phyloP scores from a whole-genome alignment of 345 rosid species.

The Eucalyptus erythrocorys region DNA sequence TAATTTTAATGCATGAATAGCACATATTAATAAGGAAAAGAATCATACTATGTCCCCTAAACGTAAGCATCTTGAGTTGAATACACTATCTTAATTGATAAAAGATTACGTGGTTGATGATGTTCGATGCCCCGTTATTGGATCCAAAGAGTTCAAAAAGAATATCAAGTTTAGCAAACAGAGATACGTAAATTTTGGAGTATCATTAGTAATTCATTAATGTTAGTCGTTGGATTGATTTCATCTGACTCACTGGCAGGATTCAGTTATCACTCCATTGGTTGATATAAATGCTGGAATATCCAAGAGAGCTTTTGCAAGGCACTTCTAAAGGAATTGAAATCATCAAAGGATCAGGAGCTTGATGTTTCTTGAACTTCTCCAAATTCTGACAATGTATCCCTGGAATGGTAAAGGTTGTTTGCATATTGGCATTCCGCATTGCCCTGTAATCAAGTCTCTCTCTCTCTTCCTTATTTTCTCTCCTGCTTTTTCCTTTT shows the following conservation, averaged over 20 bases:
- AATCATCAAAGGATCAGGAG: not conserved
- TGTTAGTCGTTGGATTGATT: not conserved
- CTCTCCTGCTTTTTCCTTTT: not conserved
- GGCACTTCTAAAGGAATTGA: not conserved
- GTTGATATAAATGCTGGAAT: not conserved
- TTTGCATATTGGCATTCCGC: not conserved
- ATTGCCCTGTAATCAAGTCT: not conserved
- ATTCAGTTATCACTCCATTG: not conserved
- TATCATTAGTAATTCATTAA: not conserved
- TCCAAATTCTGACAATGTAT: not conserved
- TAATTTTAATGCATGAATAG: not conserved
- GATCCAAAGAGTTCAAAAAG: accelerated
- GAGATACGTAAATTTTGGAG: not conserved
- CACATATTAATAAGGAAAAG: not conserved
- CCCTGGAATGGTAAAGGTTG: not conserved
- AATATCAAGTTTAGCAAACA: not conserved
- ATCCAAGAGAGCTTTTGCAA: not conserved
- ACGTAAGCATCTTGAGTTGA: not conserved
- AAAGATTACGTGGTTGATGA: not conserved
- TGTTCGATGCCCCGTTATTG: not conserved
- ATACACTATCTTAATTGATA: not conserved
- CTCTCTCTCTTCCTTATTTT: not conserved
- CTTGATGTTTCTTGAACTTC: not conserved
- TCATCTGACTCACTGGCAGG: not conserved
- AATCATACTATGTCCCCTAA: not conserved